Evolutionary conservation across 2,329 filamentous ascomycete genomes (phyloP).

Genomic region (Metarhizium sp.): DNA sequence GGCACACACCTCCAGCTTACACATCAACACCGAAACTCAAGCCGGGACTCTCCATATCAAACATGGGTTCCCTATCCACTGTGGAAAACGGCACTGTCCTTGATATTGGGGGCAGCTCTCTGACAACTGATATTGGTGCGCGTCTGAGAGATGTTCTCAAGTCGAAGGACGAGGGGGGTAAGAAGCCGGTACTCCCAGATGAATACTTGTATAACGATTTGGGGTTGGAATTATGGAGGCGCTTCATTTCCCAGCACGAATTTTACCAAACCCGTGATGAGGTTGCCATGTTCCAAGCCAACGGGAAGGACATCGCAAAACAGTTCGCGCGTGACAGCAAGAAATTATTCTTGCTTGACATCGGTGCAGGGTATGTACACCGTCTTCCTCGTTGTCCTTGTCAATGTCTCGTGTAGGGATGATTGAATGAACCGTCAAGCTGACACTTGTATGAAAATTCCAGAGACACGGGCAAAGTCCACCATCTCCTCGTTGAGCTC

Average conservation of each 20-base stretch:
- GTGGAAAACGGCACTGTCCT: constrained; percentile 21
- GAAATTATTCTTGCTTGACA: constrained; percentile 23
- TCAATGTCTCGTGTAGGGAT: background rate
- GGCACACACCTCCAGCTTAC: no score
- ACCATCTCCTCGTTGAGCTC: constrained; percentile 26
- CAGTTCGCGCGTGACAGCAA: constrained; percentile 11
- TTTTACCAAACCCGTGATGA: constrained; percentile 34
- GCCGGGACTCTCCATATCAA: background rate
- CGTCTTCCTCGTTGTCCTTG: background rate
- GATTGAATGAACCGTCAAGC: background rate
- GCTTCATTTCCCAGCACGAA: constrained; percentile 28
- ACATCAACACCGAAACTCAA: background rate
- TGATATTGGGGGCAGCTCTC: constrained; percentile 28
- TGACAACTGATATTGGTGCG: constrained; percentile 19
- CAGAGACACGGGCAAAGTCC: constrained; percentile 32
- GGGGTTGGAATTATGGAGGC: constrained; percentile 29
- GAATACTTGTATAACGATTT: constrained; percentile 30
- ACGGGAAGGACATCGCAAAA: constrained; percentile 25
- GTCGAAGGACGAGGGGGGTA: constrained; percentile 12
- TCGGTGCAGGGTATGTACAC: constrained; percentile 30
- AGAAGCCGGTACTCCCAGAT: constrained; percentile 25
- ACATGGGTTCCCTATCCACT: background rate
- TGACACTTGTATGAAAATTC: background rate
- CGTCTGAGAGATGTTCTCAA: constrained; percentile 18
- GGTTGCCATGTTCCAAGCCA: constrained; percentile 23